Evolutionary conservation across 495 filamentous ascomycete species (phyloP).

Genomic region (Annulohypoxylon bovei): DNA sequence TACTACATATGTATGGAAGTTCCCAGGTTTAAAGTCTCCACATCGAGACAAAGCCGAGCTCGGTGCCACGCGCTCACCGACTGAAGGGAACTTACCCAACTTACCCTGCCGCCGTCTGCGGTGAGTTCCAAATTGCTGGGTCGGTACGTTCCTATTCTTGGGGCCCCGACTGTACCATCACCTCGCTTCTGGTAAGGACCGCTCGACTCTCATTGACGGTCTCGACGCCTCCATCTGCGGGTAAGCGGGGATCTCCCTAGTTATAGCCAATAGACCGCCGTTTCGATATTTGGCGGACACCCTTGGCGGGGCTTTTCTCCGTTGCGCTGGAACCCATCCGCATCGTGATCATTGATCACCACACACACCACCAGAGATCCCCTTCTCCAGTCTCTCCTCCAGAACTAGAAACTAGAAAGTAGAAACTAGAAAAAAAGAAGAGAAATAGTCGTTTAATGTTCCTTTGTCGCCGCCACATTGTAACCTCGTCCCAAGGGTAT

Average conservation of each 20-base stretch:
- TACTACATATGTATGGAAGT: slow-evolving; percentile 13
- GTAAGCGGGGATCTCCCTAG: slow-evolving; percentile 32
- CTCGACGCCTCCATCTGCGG: slow-evolving; percentile 41
- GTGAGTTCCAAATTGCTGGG: slow-evolving; percentile 45
- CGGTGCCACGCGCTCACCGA: slow-evolving; percentile 31
- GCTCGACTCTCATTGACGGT: slow-evolving; percentile 39
- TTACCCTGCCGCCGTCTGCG: slow-evolving; percentile 25
- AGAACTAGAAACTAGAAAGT: slow-evolving; percentile 6
- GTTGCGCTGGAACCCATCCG: slow-evolving; percentile 43
- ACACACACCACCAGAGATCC: slow-evolving; percentile 23
- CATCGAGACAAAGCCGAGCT: slow-evolving; percentile 21
- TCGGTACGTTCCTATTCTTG: slow-evolving; percentile 41
- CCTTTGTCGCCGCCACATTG: slow-evolving; percentile 14
- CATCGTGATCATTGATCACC: slow-evolving; percentile 39
- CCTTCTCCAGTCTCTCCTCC: slow-evolving; percentile 8
- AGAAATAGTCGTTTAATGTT: slow-evolving; percentile 18
- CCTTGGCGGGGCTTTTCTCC: slow-evolving; percentile 39
- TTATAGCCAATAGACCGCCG: slow-evolving; percentile 29
- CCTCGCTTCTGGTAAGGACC: slow-evolving; percentile 35
- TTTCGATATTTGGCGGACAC: slow-evolving; percentile 35
- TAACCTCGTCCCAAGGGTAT: slow-evolving; percentile 25
- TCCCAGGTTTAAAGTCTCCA: slow-evolving; percentile 1
- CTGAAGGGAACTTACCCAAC: slow-evolving; percentile 13
- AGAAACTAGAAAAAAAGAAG: neutral
- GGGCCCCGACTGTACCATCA: slow-evolving; percentile 26